Conservation (phyloP, 2,329 filamentous ascomycete species). For the Oidium heveae region DNA sequence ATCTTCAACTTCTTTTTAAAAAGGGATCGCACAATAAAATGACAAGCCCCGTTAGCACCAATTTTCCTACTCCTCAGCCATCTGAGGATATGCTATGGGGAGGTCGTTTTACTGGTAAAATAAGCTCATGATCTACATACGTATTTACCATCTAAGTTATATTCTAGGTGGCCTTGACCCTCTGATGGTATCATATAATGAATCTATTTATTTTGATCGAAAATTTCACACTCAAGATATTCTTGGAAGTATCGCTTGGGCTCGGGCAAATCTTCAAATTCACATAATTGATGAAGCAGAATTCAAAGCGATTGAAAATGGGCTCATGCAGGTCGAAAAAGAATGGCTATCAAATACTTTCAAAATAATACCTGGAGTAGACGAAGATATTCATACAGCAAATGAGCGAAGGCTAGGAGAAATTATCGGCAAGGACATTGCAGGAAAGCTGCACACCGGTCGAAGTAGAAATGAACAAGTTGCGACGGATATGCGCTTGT, state of each 20-base stretch:
- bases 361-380: conserved; percentile 23
- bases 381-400: conserved; percentile 42
- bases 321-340: conserved; percentile 30
- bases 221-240: conserved; percentile 62
- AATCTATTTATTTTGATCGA: conserved; percentile 55
- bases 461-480: conserved; percentile 80
- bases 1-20: too few species aligned
- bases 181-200: conserved; percentile 69
- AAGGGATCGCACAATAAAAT: too few species aligned
- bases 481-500: conserved; percentile 72
- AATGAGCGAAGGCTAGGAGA: conserved; percentile 54
- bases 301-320: conserved; percentile 47
- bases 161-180: conserved; percentile 68
- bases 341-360: conserved; percentile 29
- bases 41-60: too few species aligned
- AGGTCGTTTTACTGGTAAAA: too few species aligned
- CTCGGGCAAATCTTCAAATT: conserved; percentile 49
- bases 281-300: conserved; percentile 51
- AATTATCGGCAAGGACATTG: conserved; percentile 63
- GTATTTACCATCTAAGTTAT: too few species aligned
- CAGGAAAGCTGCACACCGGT: conserved; percentile 72
- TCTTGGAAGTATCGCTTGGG: conserved; percentile 55
- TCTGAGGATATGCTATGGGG: too few species aligned
- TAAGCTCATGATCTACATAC: too few species aligned
- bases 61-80: too few species aligned